These are phyloP conservation scores for Delitschia confertaspora DNA, from an alignment of 495 filamentous ascomycete species.

Conservation along the genomic window DNA sequence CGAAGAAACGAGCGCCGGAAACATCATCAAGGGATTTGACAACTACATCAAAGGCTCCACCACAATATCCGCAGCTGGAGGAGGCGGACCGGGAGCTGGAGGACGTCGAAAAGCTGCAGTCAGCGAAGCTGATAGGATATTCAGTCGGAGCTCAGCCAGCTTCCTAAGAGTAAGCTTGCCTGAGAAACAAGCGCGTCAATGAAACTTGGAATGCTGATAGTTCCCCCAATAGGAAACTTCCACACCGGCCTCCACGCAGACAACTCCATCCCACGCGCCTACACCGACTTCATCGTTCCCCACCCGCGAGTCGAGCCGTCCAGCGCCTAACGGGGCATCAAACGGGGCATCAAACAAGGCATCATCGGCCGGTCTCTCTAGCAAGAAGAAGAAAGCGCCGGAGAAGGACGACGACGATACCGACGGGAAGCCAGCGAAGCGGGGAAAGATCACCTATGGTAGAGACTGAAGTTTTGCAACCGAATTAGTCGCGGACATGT, in stretches of 20 bases:
- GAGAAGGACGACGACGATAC: slow-evolving; percentile 34
- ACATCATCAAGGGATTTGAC: slow-evolving; percentile 96
- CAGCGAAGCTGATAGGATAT: slow-evolving; percentile 37
- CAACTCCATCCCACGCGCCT: slow-evolving; percentile 31
- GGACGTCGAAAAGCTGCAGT: slow-evolving; percentile 32
- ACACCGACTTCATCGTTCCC: slow-evolving; percentile 34
- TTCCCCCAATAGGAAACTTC: slow-evolving; percentile 20
- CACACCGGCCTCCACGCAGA: slow-evolving; percentile 23
- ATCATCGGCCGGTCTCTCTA: no score
- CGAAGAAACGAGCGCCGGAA: slow-evolving; percentile 77
- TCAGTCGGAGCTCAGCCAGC: slow-evolving; percentile 35
- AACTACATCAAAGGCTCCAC: slow-evolving; percentile 86
- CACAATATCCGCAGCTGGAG: slow-evolving; percentile 11
- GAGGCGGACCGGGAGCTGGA: slow-evolving; percentile 23
- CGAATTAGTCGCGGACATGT: no score
- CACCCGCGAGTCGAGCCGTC: slow-evolving; percentile 31
- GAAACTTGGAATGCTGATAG: slow-evolving; percentile 9
- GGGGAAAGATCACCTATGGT: slow-evolving; percentile 38
- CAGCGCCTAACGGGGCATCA: slow-evolving; percentile 25
- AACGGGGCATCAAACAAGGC: slow-evolving; percentile 24
- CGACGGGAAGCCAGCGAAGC: slow-evolving; percentile 34
- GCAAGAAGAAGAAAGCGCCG: slow-evolving; percentile 35
- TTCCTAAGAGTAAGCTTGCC: slow-evolving; percentile 29
- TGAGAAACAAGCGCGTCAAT: no score
- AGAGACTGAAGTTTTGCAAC: no score